These are phyloP conservation scores for Fonsecaea nubica DNA, from an alignment of 2,329 filamentous ascomycete species.

Conservation along the genomic window DNA sequence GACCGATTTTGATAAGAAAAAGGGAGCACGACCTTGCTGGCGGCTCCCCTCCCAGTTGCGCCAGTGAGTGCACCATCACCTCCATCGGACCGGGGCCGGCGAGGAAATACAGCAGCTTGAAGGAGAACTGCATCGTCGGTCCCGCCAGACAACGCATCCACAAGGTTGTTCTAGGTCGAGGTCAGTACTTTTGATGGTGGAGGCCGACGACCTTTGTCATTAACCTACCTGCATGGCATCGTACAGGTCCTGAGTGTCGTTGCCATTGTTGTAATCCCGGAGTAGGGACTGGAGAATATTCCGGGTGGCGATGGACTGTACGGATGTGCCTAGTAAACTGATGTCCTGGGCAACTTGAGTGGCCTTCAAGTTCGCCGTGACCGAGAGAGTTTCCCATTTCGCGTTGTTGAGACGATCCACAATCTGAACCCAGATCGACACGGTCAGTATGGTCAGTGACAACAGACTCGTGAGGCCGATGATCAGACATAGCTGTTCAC, in stretches of 20 bases:
- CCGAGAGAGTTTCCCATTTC: constrained; percentile 66
- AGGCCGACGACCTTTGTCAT: neutral
- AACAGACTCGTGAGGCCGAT: constrained; percentile 76
- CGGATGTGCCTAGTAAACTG: constrained; percentile 76
- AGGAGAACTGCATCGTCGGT: constrained; percentile 63
- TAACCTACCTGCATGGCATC: constrained; percentile 28
- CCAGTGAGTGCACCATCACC: constrained; percentile 62
- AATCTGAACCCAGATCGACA: constrained; percentile 57
- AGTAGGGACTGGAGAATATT: constrained; percentile 61
- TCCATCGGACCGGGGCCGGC: constrained; percentile 64
- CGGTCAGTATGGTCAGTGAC: constrained; percentile 75
- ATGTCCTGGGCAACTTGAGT: constrained; percentile 79
- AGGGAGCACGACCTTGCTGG: constrained; percentile 62
- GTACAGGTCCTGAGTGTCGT: constrained; percentile 51
- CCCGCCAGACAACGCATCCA: constrained; percentile 63
- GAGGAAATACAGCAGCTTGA: constrained; percentile 74
- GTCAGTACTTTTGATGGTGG: constrained; percentile 4
- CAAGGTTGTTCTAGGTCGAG: constrained; percentile 61
- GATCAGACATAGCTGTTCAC: constrained; percentile 80
- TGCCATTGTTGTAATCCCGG: constrained; percentile 56
- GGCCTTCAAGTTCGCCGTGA: constrained; percentile 85
- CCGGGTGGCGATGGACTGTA: constrained; percentile 71
- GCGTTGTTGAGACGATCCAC: constrained; percentile 10
- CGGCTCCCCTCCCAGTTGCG: constrained; percentile 60
- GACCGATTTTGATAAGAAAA: constrained; percentile 65